A percentile compares a stretch with the other conserved stretches of the same genome.
Evolutionary conservation across 129 eudicot species (phyloP).

Genomic region (Arctium minus): DNA sequence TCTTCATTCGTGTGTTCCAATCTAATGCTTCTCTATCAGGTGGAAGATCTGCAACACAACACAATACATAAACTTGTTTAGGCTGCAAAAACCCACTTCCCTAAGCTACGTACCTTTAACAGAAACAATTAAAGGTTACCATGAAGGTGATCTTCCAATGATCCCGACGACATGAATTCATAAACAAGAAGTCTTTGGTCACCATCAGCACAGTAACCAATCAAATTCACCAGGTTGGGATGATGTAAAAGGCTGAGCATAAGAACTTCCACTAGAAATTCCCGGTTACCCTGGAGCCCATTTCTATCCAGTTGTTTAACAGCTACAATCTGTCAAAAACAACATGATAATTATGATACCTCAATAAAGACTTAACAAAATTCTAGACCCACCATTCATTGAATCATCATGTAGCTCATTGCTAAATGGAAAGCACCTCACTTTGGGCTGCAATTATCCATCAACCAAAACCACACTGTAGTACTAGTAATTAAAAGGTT

Average conservation of each 20-base stretch:
- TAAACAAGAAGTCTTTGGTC: constrained; percentile 76
- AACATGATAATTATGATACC: neutral
- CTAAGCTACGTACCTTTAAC: neutral
- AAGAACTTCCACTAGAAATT: constrained; percentile 69
- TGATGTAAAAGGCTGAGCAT: constrained; percentile 80
- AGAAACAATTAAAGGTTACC: constrained; percentile 28
- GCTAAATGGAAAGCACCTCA: too few relatives aligned
- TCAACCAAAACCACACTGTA: too few relatives aligned
- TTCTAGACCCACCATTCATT: too few relatives aligned
- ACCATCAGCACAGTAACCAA: constrained; percentile 77
- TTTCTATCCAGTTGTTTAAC: constrained; percentile 71
- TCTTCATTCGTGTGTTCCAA: constrained; percentile 66
- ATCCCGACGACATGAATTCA: constrained; percentile 75
- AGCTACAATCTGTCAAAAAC: constrained; percentile 51
- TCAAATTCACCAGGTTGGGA: constrained; percentile 66
- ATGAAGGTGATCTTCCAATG: constrained; percentile 70
- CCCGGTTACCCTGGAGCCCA: constrained; percentile 81
- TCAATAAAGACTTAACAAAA: too few relatives aligned
- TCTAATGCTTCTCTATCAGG: constrained; percentile 46
- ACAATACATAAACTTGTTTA: neutral
- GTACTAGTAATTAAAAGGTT: too few relatives aligned
- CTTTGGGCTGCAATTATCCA: too few relatives aligned
- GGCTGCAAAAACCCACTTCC: neutral
- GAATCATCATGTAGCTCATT: too few relatives aligned
- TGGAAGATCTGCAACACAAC: constrained; percentile 31